Percentiles rank a stretch among this genome's conserved stretches.
Conservation (phyloP, 2,329 filamentous ascomycete genomes). For the Seiridium unicorne region DNA sequence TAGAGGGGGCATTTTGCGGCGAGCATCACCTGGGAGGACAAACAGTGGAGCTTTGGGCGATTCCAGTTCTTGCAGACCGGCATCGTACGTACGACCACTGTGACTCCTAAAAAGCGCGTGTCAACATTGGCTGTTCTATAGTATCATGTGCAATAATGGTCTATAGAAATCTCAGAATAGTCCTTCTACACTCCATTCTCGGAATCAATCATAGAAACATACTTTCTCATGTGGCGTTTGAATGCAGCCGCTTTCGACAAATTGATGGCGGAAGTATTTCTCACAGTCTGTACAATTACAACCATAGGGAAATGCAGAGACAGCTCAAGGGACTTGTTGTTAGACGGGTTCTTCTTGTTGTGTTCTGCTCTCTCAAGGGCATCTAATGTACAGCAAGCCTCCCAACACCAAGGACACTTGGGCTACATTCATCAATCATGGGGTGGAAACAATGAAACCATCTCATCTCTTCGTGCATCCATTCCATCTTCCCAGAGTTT, state of each 20-base stretch:
- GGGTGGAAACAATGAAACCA: neutral
- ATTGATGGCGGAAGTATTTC: no score
- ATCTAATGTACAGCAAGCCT: neutral
- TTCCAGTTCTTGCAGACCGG: no score
- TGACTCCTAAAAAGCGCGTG: no score
- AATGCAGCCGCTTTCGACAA: no score
- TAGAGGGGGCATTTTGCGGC: neutral
- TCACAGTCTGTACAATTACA: no score
- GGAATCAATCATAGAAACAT: no score
- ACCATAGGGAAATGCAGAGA: neutral
- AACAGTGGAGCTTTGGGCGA: neutral
- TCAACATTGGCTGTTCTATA: no score
- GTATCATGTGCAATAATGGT: no score
- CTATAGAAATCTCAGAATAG: no score
- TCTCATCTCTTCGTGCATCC: neutral
- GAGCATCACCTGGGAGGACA: neutral
- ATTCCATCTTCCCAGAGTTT: neutral
- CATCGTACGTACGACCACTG: no score
- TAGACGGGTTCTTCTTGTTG: neutral
- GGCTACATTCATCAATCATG: neutral
- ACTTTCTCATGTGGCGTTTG: no score
- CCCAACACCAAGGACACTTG: neutral
- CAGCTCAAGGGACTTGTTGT: neutral
- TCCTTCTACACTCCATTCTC: no score
- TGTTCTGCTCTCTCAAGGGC: neutral